Percentiles rank a stretch among this genome's conserved stretches.
These are phyloP conservation scores for Magnusiomyces sp. DNA, from an alignment of 1,139 yeast species.

Conservation along the genomic window DNA sequence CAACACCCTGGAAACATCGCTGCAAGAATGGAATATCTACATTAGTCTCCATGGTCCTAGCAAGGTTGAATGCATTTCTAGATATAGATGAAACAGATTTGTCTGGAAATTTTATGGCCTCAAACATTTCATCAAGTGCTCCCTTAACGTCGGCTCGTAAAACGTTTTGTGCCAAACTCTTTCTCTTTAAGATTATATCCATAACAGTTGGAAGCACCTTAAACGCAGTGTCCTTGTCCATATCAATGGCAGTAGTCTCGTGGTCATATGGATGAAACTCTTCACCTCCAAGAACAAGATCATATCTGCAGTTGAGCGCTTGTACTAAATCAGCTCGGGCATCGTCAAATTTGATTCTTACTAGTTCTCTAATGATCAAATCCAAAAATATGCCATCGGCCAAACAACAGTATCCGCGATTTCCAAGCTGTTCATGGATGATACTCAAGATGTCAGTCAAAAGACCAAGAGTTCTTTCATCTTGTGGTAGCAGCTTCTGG, in stretches of 20 bases:
- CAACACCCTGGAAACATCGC: constrained; percentile 51
- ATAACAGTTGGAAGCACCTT: constrained; percentile 54
- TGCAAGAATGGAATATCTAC: constrained; percentile 40
- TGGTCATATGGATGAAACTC: constrained; percentile 61
- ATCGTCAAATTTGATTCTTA: constrained; percentile 37
- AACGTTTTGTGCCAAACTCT: constrained; percentile 47
- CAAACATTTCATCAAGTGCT: constrained; percentile 63
- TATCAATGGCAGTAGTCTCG: constrained; percentile 39
- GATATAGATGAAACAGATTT: constrained; percentile 29
- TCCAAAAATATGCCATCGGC: constrained; percentile 55
- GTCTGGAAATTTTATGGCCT: constrained; percentile 64
- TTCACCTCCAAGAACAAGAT: constrained; percentile 52
- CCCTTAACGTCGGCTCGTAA: constrained; percentile 59
- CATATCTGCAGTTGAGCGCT: constrained; percentile 69
- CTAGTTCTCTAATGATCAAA: constrained; percentile 48
- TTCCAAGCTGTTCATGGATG: constrained; percentile 69
- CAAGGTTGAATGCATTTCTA: not conserved
- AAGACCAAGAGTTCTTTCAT: constrained; percentile 17
- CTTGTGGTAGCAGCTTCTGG: constrained; percentile 19
- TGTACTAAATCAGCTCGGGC: constrained; percentile 61
- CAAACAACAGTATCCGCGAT: constrained; percentile 57
- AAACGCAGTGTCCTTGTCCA: constrained; percentile 45
- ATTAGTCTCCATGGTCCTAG: not conserved
- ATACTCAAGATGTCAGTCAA: constrained; percentile 44
- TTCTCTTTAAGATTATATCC: constrained; percentile 49